Evolutionary conservation across 345 rosid species (phyloP), one percentile per base, ranked within the genome.

Genomic region (Stellera chamaejasme): DNA sequence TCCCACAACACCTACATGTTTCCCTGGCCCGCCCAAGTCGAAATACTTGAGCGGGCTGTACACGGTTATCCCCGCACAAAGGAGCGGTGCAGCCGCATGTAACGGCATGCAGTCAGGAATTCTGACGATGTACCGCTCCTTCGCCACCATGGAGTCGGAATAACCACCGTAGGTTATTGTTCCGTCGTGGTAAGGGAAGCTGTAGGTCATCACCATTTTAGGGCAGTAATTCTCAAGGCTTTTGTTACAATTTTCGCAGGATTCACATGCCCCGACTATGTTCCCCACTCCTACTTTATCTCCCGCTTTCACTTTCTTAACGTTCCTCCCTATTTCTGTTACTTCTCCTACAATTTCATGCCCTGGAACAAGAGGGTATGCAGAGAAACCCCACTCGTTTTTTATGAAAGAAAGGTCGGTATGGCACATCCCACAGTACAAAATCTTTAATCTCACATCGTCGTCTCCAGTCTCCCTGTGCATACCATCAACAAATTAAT

Each of bases 1-100:
- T 14, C 84, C 82, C 13, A 74, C 84, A 14, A 76, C 60, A 3
- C 79, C 79, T 0, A 76, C n/a, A 39, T 74, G 79, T 61, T 55
- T 42, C 2, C 82, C 79, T 0, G 62, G 54, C 50, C 71, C 62
- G 1, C 67, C 74, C 2, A 80, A 59, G 5, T 72, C 75, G 14
- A 53, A 83, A 28, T 79, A 75, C 54, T 56, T 82, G 77, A 87
- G 66, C 0, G 96, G 85, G 63, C 88, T 83, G n/a, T 83, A 83
- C 15, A 87, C 81, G 0, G 88, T 87, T 61, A 83, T 81, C n/a
- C 90, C 95, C 5, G 84, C 88, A 48, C 95, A 87, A 1, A 87
- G 81, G 39, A 87, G 67, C 3, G 90, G 92, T 1, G 92, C 96
- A 7, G 63, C 72, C 2, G 77, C 63, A 4, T 80, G 85, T 3